A percentile compares a stretch with the other conserved stretches of the same genome.
Evolutionary conservation across 163 green algal genomes (phyloP).

Genomic region (Volvox carteri): DNA sequence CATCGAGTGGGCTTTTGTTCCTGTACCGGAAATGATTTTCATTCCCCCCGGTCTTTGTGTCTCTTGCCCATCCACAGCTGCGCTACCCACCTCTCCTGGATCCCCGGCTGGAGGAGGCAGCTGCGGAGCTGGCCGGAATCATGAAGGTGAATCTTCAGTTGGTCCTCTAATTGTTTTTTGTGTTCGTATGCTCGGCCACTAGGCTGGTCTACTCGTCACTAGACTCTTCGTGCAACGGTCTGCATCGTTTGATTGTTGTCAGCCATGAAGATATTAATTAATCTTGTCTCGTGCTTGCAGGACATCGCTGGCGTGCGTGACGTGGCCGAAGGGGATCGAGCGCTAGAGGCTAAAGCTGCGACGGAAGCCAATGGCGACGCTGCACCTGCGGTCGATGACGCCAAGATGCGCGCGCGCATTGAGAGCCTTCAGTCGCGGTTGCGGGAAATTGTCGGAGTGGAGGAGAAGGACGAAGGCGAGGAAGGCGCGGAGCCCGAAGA

Average conservation of each 20-base stretch:
- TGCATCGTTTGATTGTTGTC: no score
- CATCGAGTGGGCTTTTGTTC: no score
- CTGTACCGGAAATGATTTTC: no score
- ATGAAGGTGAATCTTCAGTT: no score
- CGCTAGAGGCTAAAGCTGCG: slow-evolving; percentile 16
- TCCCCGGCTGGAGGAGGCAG: slow-evolving; percentile 84
- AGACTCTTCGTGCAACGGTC: no score
- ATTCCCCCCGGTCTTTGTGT: neutral
- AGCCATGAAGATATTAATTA: no score
- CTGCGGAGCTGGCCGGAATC: slow-evolving; percentile 84
- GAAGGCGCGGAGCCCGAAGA: slow-evolving; percentile 54
- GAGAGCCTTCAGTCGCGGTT: slow-evolving; percentile 45
- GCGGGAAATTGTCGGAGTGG: slow-evolving; percentile 54
- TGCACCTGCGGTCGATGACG: slow-evolving; percentile 31
- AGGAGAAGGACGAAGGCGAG: slow-evolving; percentile 37
- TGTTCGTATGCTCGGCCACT: no score
- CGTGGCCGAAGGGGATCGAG: slow-evolving; percentile 44
- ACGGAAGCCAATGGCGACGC: neutral
- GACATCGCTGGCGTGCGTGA: slow-evolving; percentile 75
- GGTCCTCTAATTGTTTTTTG: no score
- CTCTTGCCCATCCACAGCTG: slow-evolving; percentile 60
- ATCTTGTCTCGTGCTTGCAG: neutral
- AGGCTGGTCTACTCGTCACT: no score
- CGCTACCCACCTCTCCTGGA: slow-evolving; percentile 93
- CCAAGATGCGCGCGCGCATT: slow-evolving; percentile 49